A percentile compares a stretch with the other conserved stretches of the same genome.
phyloP scores from a whole-genome alignment of 495 filamentous ascomycete species.

The Niebla homalea region DNA sequence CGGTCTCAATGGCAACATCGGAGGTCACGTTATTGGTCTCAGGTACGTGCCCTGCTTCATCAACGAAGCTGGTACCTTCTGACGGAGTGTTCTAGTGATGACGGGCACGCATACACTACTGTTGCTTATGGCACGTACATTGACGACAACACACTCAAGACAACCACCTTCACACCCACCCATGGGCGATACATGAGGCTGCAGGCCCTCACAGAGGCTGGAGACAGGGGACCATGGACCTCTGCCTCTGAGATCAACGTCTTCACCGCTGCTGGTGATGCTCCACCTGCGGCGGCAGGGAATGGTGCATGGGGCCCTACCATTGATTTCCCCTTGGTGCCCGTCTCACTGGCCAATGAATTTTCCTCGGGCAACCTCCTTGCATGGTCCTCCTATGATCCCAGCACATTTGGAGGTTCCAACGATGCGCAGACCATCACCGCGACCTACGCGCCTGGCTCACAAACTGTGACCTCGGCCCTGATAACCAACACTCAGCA shows the following conservation, averaged over 20 bases:
- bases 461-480: conserved; percentile 22
- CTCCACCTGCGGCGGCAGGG: conserved; percentile 6
- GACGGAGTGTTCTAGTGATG: conserved; percentile 15
- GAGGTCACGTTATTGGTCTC: conserved; percentile 8
- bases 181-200: conserved; percentile 31
- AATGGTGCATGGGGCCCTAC: conserved; percentile 32
- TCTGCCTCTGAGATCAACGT: conserved; percentile 26
- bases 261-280: conserved; percentile 7
- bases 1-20: conserved; percentile 11
- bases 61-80: background rate
- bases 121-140: conserved; percentile 35
- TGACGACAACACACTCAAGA: conserved; percentile 26
- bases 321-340: conserved; percentile 39
- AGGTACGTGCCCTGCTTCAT: conserved; percentile 1
- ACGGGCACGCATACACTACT: conserved; percentile 24
- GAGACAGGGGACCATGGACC: conserved; percentile 18
- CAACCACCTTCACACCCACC: conserved; percentile 26
- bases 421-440: conserved; percentile 32
- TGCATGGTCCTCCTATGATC: conserved; percentile 30
- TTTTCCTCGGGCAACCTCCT: conserved; percentile 28
- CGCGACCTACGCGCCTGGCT: conserved; percentile 28
- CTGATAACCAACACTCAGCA: conserved; percentile 34
- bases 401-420: conserved; percentile 25
- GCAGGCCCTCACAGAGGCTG: conserved; percentile 21
- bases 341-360: conserved; percentile 30